Base-by-base conservation (phyloP, 2,329 filamentous ascomycete species). In the Triangularia setosa region DNA sequence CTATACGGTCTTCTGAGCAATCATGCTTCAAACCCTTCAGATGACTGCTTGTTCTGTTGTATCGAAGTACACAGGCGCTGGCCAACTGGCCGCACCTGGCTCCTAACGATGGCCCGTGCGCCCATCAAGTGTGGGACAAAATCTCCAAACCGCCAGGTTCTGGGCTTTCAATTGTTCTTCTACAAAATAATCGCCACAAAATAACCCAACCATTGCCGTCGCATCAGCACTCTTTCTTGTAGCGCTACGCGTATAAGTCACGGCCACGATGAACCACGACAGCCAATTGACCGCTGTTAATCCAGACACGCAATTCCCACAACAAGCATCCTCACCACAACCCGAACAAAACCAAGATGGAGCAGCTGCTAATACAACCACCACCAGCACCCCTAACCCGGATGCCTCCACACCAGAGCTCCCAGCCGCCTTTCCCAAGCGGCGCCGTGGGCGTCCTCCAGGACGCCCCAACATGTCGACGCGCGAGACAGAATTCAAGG, bases 381-480 rank as follows among this genome's bases (percentile, higher is more conserved):
- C n/a, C n/a, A 48, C n/a, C n/a, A 48, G 16, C 27, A 24, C 57
- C 18, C 21, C 59, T n/a, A 23, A 60, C 24, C 5, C 40, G 0
- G 21, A 48, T 16, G 21, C 21, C 21, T 25, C 30, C 7, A 18
- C 57, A 16, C 23, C 54, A 9, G 59, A 64, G 1, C 53, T 67
- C 18, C 69, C 70, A 3, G 48, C 62, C 2, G 60, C 68, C 7
- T 72, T 73, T 40, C 68, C 70, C 23, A 69, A 68, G 60, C 69
- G 69, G 44, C 68, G 71, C 25, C 70, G 71, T 2, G 71, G 71
- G 14, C 69, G 71, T 6, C 71, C 71, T 1, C 71, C 71, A 1
- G 71, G 71, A 16, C 67, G 71, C 2, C 71, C 71, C 14, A 73
- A 73, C 57, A 65, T 62, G 30, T 71, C 68, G 6, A 70, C 72